Conservation (phyloP, 164 flowering plant species). For the Tinospora cordifolia region DNA sequence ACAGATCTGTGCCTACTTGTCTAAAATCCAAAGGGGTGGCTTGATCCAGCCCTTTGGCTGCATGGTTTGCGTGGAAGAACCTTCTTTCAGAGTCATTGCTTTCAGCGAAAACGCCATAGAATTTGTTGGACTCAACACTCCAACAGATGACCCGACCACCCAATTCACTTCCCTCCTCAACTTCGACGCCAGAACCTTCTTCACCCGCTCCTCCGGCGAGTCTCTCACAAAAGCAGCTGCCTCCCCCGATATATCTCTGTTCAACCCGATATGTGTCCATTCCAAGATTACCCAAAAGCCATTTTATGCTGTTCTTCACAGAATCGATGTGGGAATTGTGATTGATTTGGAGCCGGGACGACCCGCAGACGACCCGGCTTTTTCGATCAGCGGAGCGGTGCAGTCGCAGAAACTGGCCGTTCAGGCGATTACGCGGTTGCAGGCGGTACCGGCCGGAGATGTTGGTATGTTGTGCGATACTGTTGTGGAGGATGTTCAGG, state of each 20-base stretch:
- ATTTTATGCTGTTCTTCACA: constrained; percentile 64
- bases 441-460: constrained; percentile 60
- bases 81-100: constrained; percentile 46
- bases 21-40: constrained; percentile 70
- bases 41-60: constrained; percentile 73
- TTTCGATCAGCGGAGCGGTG: constrained; percentile 53
- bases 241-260: constrained; percentile 46
- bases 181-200: constrained; percentile 48
- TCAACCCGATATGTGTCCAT: constrained; percentile 64
- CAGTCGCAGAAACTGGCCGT: constrained; percentile 72
- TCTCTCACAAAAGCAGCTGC: constrained; percentile 46
- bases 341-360: constrained; percentile 67
- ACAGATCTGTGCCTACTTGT: constrained; percentile 46
- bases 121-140: constrained; percentile 24
- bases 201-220: constrained; percentile 43
- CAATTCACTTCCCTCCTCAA: constrained; percentile 38
- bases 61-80: constrained; percentile 59
- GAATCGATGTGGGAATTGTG: constrained; percentile 58
- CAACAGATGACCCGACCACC: not conserved
- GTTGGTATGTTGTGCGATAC: constrained; percentile 49
- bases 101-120: constrained; percentile 62
- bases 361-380: constrained; percentile 34
- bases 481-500: constrained; percentile 50
- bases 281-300: constrained; percentile 41
- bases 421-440: constrained; percentile 58